Evolutionary conservation across 2,329 filamentous ascomycete species (phyloP).

Genomic region (Colletotrichum sp.): DNA sequence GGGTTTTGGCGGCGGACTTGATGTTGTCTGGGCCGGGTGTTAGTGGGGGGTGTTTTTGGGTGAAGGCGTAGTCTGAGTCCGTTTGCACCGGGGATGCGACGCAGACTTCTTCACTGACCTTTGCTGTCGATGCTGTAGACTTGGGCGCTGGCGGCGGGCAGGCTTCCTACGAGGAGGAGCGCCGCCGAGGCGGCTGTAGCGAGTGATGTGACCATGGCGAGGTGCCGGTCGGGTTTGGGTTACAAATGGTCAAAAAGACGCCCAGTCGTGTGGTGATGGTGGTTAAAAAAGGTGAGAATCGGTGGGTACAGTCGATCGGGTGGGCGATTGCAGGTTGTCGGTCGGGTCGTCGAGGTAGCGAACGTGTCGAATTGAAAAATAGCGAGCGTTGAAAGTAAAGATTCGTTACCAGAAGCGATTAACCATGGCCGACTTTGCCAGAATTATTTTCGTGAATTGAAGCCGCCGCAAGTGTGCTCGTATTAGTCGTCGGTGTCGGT

Average conservation of each 20-base stretch:
- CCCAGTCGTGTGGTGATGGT: neutral
- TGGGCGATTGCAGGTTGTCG: neutral
- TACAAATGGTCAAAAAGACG: neutral
- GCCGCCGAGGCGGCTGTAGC: constrained; percentile 15
- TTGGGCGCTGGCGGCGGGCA: constrained; percentile 26
- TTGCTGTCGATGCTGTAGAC: constrained; percentile 35
- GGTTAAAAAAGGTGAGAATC: neutral
- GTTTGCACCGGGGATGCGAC: neutral
- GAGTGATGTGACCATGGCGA: constrained; percentile 20
- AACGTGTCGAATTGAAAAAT: neutral
- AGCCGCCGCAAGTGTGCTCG: neutral
- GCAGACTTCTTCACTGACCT: constrained; percentile 26
- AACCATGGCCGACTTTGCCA: neutral
- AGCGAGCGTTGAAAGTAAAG: neutral
- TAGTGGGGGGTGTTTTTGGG: neutral
- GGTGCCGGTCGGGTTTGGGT: neutral
- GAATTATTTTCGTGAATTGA: neutral
- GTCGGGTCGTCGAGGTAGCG: neutral
- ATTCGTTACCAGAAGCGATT: constrained; percentile 2
- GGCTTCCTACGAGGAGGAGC: constrained; percentile 9
- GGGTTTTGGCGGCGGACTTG: constrained; percentile 46
- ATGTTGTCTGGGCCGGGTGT: constrained; percentile 44
- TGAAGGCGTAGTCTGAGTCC: neutral
- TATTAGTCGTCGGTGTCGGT: neutral
- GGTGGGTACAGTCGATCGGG: neutral